Conservation (phyloP, 371 early-diverging fungal genomes). For the Nosema muscidifuracis region DNA sequence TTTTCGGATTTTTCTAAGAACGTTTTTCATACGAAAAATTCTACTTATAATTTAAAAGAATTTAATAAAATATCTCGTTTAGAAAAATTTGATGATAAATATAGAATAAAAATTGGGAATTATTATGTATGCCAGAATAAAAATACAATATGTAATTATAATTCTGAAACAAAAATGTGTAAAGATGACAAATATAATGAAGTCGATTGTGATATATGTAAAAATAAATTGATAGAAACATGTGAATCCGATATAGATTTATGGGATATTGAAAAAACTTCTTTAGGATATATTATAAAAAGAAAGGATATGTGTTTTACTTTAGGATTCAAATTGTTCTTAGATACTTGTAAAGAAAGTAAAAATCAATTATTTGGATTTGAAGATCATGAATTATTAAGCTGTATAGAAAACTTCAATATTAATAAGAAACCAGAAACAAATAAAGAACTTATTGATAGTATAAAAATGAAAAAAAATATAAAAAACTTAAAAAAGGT, state of each 20-base stretch:
- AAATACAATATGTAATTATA: background rate
- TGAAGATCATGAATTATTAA: slow-evolving; percentile 24
- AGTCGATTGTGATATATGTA: slow-evolving; percentile 8
- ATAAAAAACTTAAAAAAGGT: slow-evolving; percentile 2
- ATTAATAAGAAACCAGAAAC: slow-evolving; percentile 4
- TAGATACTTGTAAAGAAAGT: slow-evolving; percentile 7
- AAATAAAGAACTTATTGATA: background rate
- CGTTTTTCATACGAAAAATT: slow-evolving; percentile 3
- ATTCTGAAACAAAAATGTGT: slow-evolving; percentile 1
- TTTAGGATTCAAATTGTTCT: background rate
- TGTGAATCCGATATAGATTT: slow-evolving; percentile 5
- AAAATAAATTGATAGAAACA: background rate
- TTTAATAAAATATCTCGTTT: slow-evolving; percentile 7
- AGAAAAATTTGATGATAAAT: background rate
- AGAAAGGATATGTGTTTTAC: slow-evolving; percentile 20
- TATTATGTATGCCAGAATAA: background rate
- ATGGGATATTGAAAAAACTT: slow-evolving; percentile 19
- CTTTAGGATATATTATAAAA: slow-evolving; percentile 17
- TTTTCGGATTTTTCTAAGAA: background rate
- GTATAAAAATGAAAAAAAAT: slow-evolving; percentile 9
- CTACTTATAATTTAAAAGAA: background rate
- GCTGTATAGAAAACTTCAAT: slow-evolving; percentile 16
- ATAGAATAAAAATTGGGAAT: slow-evolving; percentile 5
- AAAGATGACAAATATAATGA: background rate
- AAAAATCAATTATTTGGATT: slow-evolving; percentile 28